phyloP scores from a whole-genome alignment of 345 rosid species.

The Eucalyptus decipiens region DNA sequence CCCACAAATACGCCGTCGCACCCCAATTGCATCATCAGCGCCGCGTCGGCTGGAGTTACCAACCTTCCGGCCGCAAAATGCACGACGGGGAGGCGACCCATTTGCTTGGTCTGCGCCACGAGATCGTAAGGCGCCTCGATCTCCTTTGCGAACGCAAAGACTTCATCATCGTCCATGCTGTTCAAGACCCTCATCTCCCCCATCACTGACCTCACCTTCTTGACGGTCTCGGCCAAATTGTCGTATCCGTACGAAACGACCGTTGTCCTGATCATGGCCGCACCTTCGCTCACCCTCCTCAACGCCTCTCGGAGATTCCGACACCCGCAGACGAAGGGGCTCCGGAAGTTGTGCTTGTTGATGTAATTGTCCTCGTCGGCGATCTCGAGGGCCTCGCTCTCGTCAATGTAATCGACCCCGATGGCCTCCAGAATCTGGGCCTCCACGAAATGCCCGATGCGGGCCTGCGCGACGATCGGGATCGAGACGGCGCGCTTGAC shows the following conservation, averaged over 20 bases:
- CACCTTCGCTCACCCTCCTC: constrained; percentile 27
- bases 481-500: constrained; percentile 38
- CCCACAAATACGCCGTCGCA: constrained; percentile 58
- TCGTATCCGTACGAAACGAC: constrained; percentile 3
- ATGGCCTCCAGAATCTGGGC: constrained; percentile 55
- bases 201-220: constrained; percentile 20
- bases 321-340: constrained; percentile 35
- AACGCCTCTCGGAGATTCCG: constrained; percentile 25
- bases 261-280: constrained; percentile 22
- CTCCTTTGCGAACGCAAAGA: constrained; percentile 37
- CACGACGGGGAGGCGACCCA: constrained; percentile 53
- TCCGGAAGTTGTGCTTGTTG: constrained; percentile 31
- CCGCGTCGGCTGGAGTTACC: constrained; percentile 49
- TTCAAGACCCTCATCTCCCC: constrained; percentile 21
- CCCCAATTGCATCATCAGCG: constrained; percentile 60
- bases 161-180: constrained; percentile 47
- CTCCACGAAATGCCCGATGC: constrained; percentile 58
- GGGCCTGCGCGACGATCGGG: constrained; percentile 45
- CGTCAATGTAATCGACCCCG: constrained; percentile 49
- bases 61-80: constrained; percentile 50
- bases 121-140: constrained; percentile 45
- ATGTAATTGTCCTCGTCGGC: constrained; percentile 36
- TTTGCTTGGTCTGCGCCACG: constrained; percentile 51
- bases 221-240: constrained; percentile 13
- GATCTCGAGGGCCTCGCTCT: constrained; percentile 30